These are phyloP conservation scores for Trypanosoma boissoni DNA, from an alignment of 208 protist genomes.

Conservation along the genomic window DNA sequence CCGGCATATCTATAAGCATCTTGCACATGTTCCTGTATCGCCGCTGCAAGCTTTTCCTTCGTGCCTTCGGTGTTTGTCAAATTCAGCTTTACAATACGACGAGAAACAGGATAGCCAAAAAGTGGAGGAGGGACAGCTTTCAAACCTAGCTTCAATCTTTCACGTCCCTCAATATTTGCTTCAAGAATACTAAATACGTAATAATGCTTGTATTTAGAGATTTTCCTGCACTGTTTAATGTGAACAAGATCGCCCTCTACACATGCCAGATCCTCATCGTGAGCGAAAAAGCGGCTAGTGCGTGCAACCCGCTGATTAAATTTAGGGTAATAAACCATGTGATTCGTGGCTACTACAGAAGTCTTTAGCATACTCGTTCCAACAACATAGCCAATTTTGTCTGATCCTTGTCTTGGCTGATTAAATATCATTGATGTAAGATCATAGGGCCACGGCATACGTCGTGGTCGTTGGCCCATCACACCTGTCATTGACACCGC, in stretches of 20 bases:
- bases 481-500: constrained; percentile 89
- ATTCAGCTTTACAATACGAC: constrained; percentile 91
- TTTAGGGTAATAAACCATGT: constrained; percentile 93
- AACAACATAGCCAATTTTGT: constrained; percentile 93
- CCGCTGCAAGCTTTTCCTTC: constrained; percentile 90
- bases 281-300: constrained; percentile 91
- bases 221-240: constrained; percentile 91
- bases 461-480: constrained; percentile 78
- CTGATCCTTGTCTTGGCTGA: constrained; percentile 83
- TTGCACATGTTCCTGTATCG: constrained; percentile 91
- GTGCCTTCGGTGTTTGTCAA: constrained; percentile 82
- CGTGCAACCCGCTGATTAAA: constrained; percentile 91
- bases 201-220: constrained; percentile 94
- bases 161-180: constrained; percentile 89
- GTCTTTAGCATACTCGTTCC: constrained; percentile 93
- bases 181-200: constrained; percentile 93
- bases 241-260: constrained; percentile 92
- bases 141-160: constrained; percentile 88
- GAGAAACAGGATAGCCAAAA: constrained; percentile 88
- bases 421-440: constrained; percentile 92
- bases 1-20: constrained; percentile 89
- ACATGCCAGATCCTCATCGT: constrained; percentile 91
- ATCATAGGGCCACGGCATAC: constrained; percentile 92
- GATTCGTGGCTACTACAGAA: constrained; percentile 84
- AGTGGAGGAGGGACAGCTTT: constrained; percentile 85